phyloP scores from a whole-genome alignment of 768 basidiomycete genomes.

The Suillus alpinus region DNA sequence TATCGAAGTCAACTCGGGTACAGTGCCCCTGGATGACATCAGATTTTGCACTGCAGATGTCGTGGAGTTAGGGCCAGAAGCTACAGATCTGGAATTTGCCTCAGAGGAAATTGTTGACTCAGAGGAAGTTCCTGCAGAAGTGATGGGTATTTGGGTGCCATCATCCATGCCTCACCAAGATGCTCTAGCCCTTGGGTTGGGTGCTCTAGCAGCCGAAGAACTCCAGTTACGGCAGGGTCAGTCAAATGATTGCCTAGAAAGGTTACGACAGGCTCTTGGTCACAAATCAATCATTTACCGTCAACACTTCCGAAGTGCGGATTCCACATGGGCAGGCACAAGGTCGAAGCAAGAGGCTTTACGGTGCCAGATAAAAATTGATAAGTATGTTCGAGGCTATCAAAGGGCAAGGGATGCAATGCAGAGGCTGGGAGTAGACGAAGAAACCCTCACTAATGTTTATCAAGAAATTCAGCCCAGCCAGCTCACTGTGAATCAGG shows the following conservation, averaged over 20 bases:
- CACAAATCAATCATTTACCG: too few species aligned
- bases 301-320: too few species aligned
- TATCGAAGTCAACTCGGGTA: not conserved
- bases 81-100: not conserved
- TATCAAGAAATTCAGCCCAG: not conserved
- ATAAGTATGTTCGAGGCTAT: too few species aligned
- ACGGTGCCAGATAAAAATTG: too few species aligned
- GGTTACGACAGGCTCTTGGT: too few species aligned
- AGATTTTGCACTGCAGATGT: not conserved
- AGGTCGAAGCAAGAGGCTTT: too few species aligned
- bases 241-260: too few species aligned
- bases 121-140: not conserved
- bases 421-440: too few species aligned
- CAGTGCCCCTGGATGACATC: not conserved
- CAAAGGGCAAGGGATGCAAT: too few species aligned
- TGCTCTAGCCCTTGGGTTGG: not conserved
- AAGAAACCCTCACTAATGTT: too few species aligned
- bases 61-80: not conserved
- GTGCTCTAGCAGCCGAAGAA: not conserved
- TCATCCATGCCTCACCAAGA: not conserved
- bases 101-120: not conserved
- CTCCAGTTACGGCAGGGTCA: too few species aligned
- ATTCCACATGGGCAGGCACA: too few species aligned
- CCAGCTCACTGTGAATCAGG: conserved; percentile 4
- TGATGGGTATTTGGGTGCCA: conserved; percentile 8